A percentile compares a stretch with the other conserved stretches of the same genome.
Conservation (phyloP, 108 stramenopile genomes). For the Pseudonitzschia multistriata region DNA sequence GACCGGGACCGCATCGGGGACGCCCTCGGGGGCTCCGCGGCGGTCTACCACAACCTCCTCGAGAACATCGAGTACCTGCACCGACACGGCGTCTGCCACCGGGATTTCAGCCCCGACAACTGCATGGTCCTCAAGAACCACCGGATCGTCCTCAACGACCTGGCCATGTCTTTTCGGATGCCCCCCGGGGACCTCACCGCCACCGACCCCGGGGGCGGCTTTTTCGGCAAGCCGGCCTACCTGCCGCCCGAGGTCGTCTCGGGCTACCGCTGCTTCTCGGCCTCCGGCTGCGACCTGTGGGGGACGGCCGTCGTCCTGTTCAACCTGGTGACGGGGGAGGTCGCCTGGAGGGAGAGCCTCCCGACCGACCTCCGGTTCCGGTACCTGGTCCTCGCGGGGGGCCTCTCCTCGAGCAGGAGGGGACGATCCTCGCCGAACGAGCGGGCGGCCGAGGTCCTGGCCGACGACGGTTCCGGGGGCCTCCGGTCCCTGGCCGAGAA, state of each 20-base stretch:
- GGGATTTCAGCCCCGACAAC: constrained; percentile 70
- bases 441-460: constrained; percentile 37
- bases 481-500: constrained; percentile 22
- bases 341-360: constrained; percentile 26
- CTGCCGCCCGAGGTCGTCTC: constrained; percentile 64
- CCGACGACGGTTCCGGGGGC: constrained; percentile 12
- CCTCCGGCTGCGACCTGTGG: constrained; percentile 81
- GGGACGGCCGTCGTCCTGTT: constrained; percentile 79
- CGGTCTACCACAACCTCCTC: constrained; percentile 55
- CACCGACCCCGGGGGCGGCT: constrained; percentile 28
- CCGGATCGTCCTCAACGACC: constrained; percentile 55
- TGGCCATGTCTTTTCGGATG: constrained; percentile 74
- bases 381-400: constrained; percentile 42
- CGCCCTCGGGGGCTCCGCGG: constrained; percentile 20
- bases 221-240: constrained; percentile 64
- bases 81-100: constrained; percentile 47
- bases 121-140: constrained; percentile 45
- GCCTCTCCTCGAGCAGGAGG: too few species aligned
- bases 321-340: constrained; percentile 66
- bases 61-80: constrained; percentile 42
- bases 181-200: constrained; percentile 36
- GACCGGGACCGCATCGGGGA: background rate
- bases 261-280: constrained; percentile 52
- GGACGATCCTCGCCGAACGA: constrained; percentile 37
- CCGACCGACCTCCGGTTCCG: constrained; percentile 33